Conservation (phyloP, 2,329 filamentous ascomycete genomes). For the Aspergillus intermedius region DNA sequence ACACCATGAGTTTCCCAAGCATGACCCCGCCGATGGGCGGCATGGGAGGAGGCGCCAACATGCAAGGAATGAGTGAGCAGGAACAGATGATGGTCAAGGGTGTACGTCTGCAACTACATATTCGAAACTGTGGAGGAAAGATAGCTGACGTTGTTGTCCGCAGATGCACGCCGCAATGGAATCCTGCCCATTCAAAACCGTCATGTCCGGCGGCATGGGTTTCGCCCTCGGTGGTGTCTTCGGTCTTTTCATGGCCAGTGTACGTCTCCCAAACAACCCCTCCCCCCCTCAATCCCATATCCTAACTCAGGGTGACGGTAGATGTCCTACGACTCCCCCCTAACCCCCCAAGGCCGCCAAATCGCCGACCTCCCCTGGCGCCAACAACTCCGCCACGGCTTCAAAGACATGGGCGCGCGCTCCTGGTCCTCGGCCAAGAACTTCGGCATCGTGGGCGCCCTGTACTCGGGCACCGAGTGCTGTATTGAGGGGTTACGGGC, state of each 20-base stretch:
- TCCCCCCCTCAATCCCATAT: background rate
- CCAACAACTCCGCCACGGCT: conserved; percentile 75
- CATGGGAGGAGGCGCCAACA: conserved; percentile 15
- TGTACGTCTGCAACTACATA: conserved; percentile 22
- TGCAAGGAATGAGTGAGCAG: conserved; percentile 40
- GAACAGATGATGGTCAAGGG: conserved; percentile 44
- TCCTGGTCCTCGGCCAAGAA: conserved; percentile 83
- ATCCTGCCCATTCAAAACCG: conserved; percentile 82
- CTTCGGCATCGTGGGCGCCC: conserved; percentile 85
- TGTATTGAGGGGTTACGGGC: conserved; percentile 83
- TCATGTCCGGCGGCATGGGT: conserved; percentile 85
- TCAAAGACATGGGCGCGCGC: conserved; percentile 88
- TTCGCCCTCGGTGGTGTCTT: conserved; percentile 92
- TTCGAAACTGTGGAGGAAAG: background rate
- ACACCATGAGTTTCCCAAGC: conserved; percentile 32
- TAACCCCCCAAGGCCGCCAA: conserved; percentile 53
- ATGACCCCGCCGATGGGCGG: conserved; percentile 26
- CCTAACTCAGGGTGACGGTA: conserved; percentile 28
- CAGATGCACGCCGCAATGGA: conserved; percentile 84
- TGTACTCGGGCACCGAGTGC: conserved; percentile 92
- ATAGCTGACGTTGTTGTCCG: background rate
- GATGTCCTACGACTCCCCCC: conserved; percentile 98
- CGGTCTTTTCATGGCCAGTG: conserved; percentile 95
- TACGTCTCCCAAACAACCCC: conserved; percentile 30
- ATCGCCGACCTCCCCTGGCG: conserved; percentile 65